Conservation (phyloP, 148 eudicot genomes). For the Rhododendron henanense region DNA sequence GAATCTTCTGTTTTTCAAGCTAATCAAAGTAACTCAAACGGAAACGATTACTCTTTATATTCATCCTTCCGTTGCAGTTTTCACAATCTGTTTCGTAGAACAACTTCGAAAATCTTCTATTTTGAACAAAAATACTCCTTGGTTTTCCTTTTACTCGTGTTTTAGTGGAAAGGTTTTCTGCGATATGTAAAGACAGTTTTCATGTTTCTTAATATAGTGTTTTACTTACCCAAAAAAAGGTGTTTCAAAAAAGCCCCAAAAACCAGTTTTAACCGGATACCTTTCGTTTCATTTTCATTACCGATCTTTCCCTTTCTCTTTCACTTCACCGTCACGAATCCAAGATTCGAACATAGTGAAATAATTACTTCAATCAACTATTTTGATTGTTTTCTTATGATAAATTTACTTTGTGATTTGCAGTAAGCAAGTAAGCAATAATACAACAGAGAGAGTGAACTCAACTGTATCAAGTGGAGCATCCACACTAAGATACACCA, state of each 20-base stretch:
- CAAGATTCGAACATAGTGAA: background rate
- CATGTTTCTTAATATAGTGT: background rate
- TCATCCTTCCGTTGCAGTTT: background rate
- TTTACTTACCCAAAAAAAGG: background rate
- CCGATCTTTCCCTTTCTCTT: background rate
- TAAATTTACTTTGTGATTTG: conserved; percentile 24
- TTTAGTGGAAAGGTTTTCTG: background rate
- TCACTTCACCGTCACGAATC: background rate
- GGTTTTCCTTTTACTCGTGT: background rate
- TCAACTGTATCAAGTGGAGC: conserved; percentile 48
- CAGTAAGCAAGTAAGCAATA: conserved; percentile 60
- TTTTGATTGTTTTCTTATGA: background rate
- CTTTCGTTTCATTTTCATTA: background rate
- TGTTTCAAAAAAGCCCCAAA: background rate
- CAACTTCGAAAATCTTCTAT: background rate
- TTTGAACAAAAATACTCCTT: background rate
- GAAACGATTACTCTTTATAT: background rate
- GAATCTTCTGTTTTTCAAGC: background rate
- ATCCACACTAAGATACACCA: conserved; percentile 13
- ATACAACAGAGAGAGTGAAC: conserved; percentile 40
- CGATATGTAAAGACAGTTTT: background rate
- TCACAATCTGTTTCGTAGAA: background rate
- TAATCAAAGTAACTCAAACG: background rate
- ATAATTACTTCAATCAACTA: background rate
- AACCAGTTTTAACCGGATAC: background rate